These are phyloP conservation scores for Termitomyces sp. DNA, from an alignment of 768 basidiomycete genomes.

Conservation along the genomic window DNA sequence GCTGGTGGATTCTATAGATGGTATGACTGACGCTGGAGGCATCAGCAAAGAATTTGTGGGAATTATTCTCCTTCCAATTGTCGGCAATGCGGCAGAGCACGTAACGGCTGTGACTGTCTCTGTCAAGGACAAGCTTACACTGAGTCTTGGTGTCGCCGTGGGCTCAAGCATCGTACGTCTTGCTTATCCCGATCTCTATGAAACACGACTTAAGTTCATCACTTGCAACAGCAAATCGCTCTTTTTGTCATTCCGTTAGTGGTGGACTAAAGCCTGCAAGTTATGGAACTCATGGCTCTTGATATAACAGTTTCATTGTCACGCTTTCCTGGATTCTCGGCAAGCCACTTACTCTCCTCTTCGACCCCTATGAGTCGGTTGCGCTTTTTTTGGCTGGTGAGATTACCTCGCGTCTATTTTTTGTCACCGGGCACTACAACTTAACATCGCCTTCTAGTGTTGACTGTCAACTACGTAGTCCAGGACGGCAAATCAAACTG, in stretches of 20 bases:
- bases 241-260: constrained; percentile 41
- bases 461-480: constrained; percentile 82
- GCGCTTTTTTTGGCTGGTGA: constrained; percentile 44
- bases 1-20: constrained; percentile 79
- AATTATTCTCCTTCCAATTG: constrained; percentile 80
- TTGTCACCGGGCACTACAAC: too few species aligned
- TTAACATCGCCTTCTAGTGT: constrained; percentile 32
- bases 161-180: constrained; percentile 71
- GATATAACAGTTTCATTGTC: constrained; percentile 54
- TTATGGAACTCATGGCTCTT: background rate
- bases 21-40: constrained; percentile 47
- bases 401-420: background rate
- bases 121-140: constrained; percentile 84
- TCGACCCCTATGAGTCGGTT: constrained; percentile 85
- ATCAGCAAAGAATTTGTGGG: constrained; percentile 84
- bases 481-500: constrained; percentile 89
- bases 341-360: constrained; percentile 75
- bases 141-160: constrained; percentile 84
- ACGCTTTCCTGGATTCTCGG: constrained; percentile 75
- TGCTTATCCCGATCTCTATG: constrained; percentile 3
- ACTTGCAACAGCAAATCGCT: constrained; percentile 53
- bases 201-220: background rate
- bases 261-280: background rate
- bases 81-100: constrained; percentile 90
- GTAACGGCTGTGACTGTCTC: constrained; percentile 90